These are phyloP conservation scores for Periconia macrospinosa DNA, from an alignment of 2,329 filamentous ascomycete genomes.

Conservation along the genomic window DNA sequence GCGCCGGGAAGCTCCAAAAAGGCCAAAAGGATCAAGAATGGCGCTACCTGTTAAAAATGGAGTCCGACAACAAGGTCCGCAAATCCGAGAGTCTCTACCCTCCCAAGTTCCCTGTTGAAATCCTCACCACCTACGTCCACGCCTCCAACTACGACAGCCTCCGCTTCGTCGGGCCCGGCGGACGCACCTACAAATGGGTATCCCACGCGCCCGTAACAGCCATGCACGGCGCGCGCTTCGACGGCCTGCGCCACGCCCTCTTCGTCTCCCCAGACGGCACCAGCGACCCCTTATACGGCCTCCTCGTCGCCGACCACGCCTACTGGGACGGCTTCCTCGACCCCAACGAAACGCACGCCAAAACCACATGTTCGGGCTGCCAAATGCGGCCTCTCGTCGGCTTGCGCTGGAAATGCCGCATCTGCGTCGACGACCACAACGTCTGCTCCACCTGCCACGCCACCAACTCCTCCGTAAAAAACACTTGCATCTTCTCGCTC, in stretches of 20 bases:
- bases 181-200: conserved; percentile 33
- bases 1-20: conserved; percentile 3
- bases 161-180: conserved; percentile 32
- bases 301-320: conserved; percentile 39
- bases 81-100: conserved; percentile 27
- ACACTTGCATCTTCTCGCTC: conserved; percentile 22
- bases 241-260: conserved; percentile 35
- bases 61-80: conserved; percentile 21
- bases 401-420: conserved; percentile 29
- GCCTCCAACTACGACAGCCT: conserved; percentile 36
- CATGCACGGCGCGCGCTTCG: conserved; percentile 26
- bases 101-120: conserved; percentile 14
- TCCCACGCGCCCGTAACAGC: conserved; percentile 28
- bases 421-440: conserved; percentile 26
- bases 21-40: conserved; percentile 14
- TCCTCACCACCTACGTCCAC: conserved; percentile 35
- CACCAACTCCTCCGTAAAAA: conserved; percentile 11
- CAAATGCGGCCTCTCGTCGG: conserved; percentile 22
- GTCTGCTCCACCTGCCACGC: conserved; percentile 25
- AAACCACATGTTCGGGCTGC: conserved; percentile 22
- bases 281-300: conserved; percentile 34
- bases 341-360: conserved; percentile 15
- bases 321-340: conserved; percentile 36
- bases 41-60: conserved; percentile 31
- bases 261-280: conserved; percentile 23